A percentile compares a stretch with the other conserved stretches of the same genome.
Evolutionary conservation across 306 rosid species (phyloP).

Genomic region (Dalbergia cultrata): DNA sequence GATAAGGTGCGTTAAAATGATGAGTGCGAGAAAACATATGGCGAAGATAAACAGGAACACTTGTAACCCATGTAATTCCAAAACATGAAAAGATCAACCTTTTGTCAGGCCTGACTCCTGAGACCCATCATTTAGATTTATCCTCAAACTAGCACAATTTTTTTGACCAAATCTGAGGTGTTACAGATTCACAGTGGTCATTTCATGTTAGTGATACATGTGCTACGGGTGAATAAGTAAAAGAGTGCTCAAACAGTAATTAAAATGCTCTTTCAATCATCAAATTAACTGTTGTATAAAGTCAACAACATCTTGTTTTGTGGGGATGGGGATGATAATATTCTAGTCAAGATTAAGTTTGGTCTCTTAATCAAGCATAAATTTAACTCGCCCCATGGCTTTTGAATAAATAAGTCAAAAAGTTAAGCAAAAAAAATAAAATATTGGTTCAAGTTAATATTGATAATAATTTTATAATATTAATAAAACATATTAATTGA

Average conservation of each 20-base stretch:
- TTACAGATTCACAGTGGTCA: neutral
- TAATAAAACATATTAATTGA: neutral
- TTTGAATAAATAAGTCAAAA: too few species aligned
- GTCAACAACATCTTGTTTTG: too few species aligned
- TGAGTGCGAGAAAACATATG: conserved; percentile 34
- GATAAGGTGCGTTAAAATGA: conserved; percentile 35
- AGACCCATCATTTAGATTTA: conserved; percentile 36
- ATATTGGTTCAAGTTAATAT: neutral
- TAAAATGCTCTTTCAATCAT: neutral
- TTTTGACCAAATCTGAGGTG: conserved; percentile 24
- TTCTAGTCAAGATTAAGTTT: too few species aligned
- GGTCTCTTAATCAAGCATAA: neutral
- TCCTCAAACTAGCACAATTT: conserved; percentile 25
- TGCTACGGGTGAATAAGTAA: conserved; percentile 7
- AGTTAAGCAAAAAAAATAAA: too few species aligned
- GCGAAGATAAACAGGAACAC: conserved; percentile 41
- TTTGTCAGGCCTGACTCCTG: conserved; percentile 8
- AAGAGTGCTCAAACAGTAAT: neutral
- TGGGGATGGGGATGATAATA: too few species aligned
- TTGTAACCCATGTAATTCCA: conserved; percentile 12
- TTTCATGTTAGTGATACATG: conserved; percentile 4
- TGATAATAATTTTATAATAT: neutral
- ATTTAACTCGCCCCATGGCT: too few species aligned
- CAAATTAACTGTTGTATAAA: too few species aligned
- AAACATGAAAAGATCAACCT: conserved; percentile 21